Evolutionary conservation across 305 asterid species (phyloP), one percentile per base, ranked within the genome.

Genomic region (Fraxinus sp.): DNA sequence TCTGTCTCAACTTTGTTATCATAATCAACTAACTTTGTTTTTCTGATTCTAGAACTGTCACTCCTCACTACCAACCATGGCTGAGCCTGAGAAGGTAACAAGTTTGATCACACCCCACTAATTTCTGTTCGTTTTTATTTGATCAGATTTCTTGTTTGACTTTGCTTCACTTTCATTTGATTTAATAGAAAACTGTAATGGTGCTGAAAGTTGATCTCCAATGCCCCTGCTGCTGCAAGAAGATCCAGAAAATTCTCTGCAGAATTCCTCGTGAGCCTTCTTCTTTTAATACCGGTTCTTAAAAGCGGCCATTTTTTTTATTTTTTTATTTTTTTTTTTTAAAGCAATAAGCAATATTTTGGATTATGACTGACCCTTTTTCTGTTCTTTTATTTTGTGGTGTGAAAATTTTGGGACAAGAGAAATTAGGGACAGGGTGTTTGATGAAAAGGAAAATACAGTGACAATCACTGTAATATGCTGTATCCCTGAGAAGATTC

Each of bases 161-260:
- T 46, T 46, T 13, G 1, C 18, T 46, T 46, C 57, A 46, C 0
- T 46, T 46, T 46, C 57, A 3, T n/a, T 71, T 57, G 80, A 79
- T 80, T 72, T 36, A 81, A 73, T 77, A 94, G 98, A 92, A 87
- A 43, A 92, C 93, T 2, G 22, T 70, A 30, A 94, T 94, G 98
- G 85, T 89, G 18, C 93, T 94, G 4, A 89, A 93, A 91, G 97
- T 90, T 66, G 97, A 94, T 89, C 95, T 93, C 35, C 92, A 93
- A 82, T 94, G 98, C 62, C 85, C 92, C 3, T 82, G 92, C 85
- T 93, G 97, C 92, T 93, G 79, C 92, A 92, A 87, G 88, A 94
- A 94, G 87, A 84, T 93, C 84, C 92, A 94, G 93, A 93, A 93
- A 89, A 84, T 87, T 10, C 92, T 94, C 78, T 91, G 94, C 94